A percentile compares a stretch with the other conserved stretches of the same genome.
Evolutionary conservation across 2,329 filamentous ascomycete species (phyloP).

Genomic region (Pleoardoris graminearum): DNA sequence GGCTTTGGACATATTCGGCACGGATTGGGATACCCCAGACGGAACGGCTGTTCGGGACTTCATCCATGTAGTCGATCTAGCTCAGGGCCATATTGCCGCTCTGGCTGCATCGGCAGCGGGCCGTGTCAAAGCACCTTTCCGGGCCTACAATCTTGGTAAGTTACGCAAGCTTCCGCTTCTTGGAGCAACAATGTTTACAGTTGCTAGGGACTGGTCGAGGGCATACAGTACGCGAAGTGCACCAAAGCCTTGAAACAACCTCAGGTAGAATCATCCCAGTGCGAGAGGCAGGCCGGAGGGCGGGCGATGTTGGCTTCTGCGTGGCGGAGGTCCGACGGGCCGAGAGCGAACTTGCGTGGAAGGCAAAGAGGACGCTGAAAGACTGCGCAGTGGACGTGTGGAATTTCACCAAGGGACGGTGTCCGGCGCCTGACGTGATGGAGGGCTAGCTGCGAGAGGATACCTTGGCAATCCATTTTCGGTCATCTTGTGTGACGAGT

Average conservation of each 20-base stretch:
- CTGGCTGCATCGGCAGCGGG: conserved; percentile 47
- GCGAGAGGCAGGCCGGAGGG: conserved; percentile 43
- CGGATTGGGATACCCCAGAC: conserved; percentile 67
- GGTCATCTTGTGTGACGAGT: not conserved
- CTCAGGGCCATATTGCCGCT: conserved; percentile 66
- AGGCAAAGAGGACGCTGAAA: conserved; percentile 40
- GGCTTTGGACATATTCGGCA: conserved; percentile 64
- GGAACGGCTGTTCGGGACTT: conserved; percentile 70
- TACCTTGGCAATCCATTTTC: not conserved
- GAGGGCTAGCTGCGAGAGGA: conserved; percentile 17
- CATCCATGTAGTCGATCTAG: conserved; percentile 68
- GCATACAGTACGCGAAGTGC: conserved; percentile 50
- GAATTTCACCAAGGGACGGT: conserved; percentile 43
- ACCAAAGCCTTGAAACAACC: conserved; percentile 44
- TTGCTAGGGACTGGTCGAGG: conserved; percentile 46
- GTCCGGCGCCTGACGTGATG: conserved; percentile 13
- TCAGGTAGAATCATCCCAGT: conserved; percentile 42
- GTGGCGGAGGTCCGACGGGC: conserved; percentile 46
- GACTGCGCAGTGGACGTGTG: conserved; percentile 47
- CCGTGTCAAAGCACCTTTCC: conserved; percentile 39
- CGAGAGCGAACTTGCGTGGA: conserved; percentile 46
- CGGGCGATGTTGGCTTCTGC: conserved; percentile 49
- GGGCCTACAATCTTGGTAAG: conserved; percentile 48
- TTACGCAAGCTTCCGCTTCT: not conserved
- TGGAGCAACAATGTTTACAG: conserved; percentile 16